Conservation (phyloP, 495 filamentous ascomycete genomes). For the Oleoguttula mirabilis region DNA sequence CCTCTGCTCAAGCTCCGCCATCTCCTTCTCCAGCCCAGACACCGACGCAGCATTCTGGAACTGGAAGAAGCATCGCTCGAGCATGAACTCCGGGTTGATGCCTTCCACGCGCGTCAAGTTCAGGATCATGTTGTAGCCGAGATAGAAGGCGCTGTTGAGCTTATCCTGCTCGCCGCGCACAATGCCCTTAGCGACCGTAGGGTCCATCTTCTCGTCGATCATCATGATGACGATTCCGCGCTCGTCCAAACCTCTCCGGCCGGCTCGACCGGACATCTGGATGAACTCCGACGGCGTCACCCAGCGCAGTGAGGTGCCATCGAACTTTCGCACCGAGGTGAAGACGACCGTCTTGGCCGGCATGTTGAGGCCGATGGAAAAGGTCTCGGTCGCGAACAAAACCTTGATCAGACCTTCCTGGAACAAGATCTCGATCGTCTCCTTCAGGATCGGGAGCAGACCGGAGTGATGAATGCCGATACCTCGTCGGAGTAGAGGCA, state of each 20-base stretch:
- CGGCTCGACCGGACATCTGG: slow-evolving; percentile 95
- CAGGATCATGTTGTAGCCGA: slow-evolving; percentile 99
- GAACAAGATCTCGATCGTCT: slow-evolving; percentile 97
- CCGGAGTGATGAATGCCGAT: slow-evolving; percentile 97
- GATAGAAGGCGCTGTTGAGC: slow-evolving; percentile 91
- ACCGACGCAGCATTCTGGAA: slow-evolving; percentile 90
- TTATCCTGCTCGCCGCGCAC: slow-evolving; percentile 93
- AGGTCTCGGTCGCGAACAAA: slow-evolving; percentile 93
- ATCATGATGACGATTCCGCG: slow-evolving; percentile 99
- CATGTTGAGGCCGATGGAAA: slow-evolving; percentile 98
- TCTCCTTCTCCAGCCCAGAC: slow-evolving; percentile 65
- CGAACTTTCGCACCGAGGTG: slow-evolving; percentile 88
- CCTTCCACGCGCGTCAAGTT: slow-evolving; percentile 92
- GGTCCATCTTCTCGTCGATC: slow-evolving; percentile 93
- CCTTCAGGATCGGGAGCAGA: slow-evolving; percentile 88
- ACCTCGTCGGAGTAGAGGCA: slow-evolving; percentile 78
- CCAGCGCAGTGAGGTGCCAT: slow-evolving; percentile 70
- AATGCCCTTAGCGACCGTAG: slow-evolving; percentile 81
- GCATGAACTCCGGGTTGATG: slow-evolving; percentile 93
- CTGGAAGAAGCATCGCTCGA: slow-evolving; percentile 92
- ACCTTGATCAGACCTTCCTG: slow-evolving; percentile 97
- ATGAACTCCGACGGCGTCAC: slow-evolving; percentile 93
- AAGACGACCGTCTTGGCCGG: slow-evolving; percentile 98
- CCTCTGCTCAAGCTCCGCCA: slow-evolving; percentile 60
- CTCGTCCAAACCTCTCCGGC: slow-evolving; percentile 91